Conservation (phyloP, 1,284 basidiomycete species). For the Ganoderma sp. region DNA sequence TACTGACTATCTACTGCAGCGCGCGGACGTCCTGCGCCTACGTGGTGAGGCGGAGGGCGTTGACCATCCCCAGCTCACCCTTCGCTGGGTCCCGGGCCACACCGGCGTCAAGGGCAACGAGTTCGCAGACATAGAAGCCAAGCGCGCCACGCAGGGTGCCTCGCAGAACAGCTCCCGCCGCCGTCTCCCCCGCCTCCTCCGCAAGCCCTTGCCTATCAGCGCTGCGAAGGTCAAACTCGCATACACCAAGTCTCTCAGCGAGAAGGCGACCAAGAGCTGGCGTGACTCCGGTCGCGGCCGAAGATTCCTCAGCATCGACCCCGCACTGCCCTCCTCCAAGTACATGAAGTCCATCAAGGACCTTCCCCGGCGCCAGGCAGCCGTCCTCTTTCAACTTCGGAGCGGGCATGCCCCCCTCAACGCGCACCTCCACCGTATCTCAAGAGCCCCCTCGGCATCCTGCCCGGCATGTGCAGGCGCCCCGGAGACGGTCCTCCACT, state of each 20-base stretch:
- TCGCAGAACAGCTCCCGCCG: not conserved
- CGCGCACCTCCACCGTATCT: conserved; percentile 35
- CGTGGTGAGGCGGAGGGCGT: no score
- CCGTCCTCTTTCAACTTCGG: conserved; percentile 39
- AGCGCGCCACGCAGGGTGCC: conserved; percentile 27
- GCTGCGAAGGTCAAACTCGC: no score
- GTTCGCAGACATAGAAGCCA: conserved; percentile 15
- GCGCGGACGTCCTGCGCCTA: no score
- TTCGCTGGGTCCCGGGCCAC: no score
- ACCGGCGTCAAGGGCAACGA: no score
- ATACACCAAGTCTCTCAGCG: not conserved
- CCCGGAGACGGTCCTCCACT: conserved; percentile 36
- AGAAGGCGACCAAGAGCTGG: not conserved
- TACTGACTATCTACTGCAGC: no score
- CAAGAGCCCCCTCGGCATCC: conserved; percentile 17
- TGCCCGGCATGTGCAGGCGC: conserved; percentile 36
- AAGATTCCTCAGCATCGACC: conserved; percentile 16
- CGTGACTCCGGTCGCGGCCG: conserved; percentile 6
- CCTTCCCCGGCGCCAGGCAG: conserved; percentile 26
- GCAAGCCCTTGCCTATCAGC: conserved; percentile 25
- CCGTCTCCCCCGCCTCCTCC: conserved; percentile 19
- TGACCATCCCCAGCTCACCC: no score
- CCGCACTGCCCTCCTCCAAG: conserved; percentile 18
- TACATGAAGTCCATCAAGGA: conserved; percentile 1
- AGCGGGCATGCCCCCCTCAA: conserved; percentile 39